Base-by-base conservation (phyloP, 2,329 filamentous ascomycete genomes). In the Hymenoscyphus occultus region DNA sequence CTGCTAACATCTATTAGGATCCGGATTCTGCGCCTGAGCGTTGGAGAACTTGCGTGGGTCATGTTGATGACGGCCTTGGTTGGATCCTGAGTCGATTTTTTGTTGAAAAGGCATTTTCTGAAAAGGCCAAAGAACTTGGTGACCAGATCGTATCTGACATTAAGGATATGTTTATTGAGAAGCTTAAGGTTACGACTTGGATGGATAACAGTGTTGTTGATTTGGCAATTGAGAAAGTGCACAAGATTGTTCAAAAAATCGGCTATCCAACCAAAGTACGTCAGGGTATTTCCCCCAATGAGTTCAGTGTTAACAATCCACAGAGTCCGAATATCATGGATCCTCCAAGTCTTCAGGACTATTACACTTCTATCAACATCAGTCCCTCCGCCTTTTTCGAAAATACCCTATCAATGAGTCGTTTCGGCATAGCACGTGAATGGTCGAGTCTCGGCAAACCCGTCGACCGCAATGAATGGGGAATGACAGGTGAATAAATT, bases 51-150 rank as follows among this genome's bases (percentile, higher is more conserved):
- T 91, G 89, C 70, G 81, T 90, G 35, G 74, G 74, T 7, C 80
- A 82, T 40, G 81, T 88, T 5, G 86, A 90, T 68, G 74, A 76
- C 28, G 82, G 83, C 5, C 74, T 91, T 28, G 84, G 84, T 2
- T 91, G 88, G 88, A 87, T 90, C 59, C 77, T 90, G 16, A 89
- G 87, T 72, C 84, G 87, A 28, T 91, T 91, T 77, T 92, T 88
- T 68, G 81, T 91, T 1, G 84, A 91, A 67, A 85, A 85, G 59
- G 83, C 87, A 0, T 92, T 91, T 71, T 86, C 87, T 0, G 82
- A 87, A 13, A 83, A 86, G 22, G 87, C 87, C 0, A 90, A 90
- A 73, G 77, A 84, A 3, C 84, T 90, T 57, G 88, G 88, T 16
- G 86, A 91, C 65, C 82, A 86, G 62, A 87, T 93, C 69, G 84